Evolutionary conservation across 192 early-diverging fungal genomes (phyloP).

Genomic region (Dissophora ornata): DNA sequence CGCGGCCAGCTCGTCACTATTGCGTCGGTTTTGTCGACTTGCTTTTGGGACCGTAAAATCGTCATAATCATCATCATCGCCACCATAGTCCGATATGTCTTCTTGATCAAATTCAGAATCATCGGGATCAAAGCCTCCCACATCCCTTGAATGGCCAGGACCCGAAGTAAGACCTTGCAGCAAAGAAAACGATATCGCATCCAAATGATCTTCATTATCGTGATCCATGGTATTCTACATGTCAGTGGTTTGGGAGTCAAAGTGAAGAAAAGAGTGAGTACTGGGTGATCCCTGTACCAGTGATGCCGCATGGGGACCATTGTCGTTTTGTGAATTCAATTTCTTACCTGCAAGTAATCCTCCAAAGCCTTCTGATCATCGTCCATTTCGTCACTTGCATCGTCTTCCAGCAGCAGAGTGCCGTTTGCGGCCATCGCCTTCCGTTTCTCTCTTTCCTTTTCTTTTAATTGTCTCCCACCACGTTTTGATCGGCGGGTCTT

Average conservation of each 20-base stretch:
- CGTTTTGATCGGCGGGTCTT: slow-evolving; percentile 23
- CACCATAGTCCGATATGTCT: slow-evolving; percentile 10
- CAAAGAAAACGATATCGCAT: background rate
- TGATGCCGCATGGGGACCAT: no score
- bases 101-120: slow-evolving; percentile 19
- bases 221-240: slow-evolving; percentile 34
- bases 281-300: no score
- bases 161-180: background rate
- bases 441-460: slow-evolving; percentile 5
- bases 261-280: background rate
- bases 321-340: no score
- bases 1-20: no score
- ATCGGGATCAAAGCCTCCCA: slow-evolving; percentile 36
- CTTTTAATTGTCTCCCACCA: slow-evolving; percentile 14
- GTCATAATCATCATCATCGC: slow-evolving; percentile 24
- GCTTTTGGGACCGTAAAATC: slow-evolving; percentile 14
- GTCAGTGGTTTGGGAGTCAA: background rate
- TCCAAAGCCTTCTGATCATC: slow-evolving; percentile 25
- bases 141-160: slow-evolving; percentile 23
- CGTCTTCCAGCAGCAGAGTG: slow-evolving; percentile 12
- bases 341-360: slow-evolving; percentile 29
- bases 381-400: slow-evolving; percentile 14
- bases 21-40: no score
- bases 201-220: slow-evolving; percentile 18
- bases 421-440: background rate